These are phyloP conservation scores for Hymenoscyphus occultus DNA, from an alignment of 2,329 filamentous ascomycete species.

Conservation along the genomic window DNA sequence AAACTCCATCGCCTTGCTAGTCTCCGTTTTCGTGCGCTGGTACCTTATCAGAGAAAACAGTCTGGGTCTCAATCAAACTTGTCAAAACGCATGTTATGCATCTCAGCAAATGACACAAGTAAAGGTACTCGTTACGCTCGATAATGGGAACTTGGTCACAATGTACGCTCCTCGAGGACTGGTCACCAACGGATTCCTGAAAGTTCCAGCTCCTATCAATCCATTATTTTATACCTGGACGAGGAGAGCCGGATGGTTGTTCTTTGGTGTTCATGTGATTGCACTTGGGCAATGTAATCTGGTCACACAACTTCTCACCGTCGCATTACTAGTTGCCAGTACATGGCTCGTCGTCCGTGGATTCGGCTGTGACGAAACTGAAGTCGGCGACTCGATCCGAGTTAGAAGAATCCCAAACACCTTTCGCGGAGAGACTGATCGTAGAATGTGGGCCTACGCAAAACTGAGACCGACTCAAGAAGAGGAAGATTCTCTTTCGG, in stretches of 20 bases:
- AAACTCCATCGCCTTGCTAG: conserved; percentile 6
- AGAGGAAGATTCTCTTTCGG: not conserved
- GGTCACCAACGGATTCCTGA: not conserved
- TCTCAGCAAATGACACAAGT: not conserved
- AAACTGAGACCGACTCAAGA: not conserved
- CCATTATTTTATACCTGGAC: not conserved
- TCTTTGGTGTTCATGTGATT: not conserved
- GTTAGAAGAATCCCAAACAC: not conserved
- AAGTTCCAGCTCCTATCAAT: not conserved
- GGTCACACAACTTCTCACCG: not conserved
- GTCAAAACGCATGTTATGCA: conserved; percentile 7
- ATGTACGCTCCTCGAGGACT: not conserved
- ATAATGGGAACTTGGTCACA: not conserved
- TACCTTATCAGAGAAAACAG: conserved; percentile 11
- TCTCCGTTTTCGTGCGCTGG: conserved; percentile 13
- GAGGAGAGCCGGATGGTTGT: not conserved
- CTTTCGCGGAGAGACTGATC: not conserved
- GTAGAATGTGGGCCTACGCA: not conserved
- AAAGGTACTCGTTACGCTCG: not conserved
- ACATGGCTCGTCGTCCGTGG: not conserved
- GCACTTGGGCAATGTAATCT: not conserved
- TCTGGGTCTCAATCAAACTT: not conserved
- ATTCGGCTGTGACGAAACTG: not conserved
- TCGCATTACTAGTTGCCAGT: not conserved
- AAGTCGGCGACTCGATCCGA: not conserved